A percentile compares a stretch with the other conserved stretches of the same genome.
These are phyloP conservation scores for Exserohilum turcica DNA, from an alignment of 2,329 filamentous ascomycete species.

Conservation along the genomic window DNA sequence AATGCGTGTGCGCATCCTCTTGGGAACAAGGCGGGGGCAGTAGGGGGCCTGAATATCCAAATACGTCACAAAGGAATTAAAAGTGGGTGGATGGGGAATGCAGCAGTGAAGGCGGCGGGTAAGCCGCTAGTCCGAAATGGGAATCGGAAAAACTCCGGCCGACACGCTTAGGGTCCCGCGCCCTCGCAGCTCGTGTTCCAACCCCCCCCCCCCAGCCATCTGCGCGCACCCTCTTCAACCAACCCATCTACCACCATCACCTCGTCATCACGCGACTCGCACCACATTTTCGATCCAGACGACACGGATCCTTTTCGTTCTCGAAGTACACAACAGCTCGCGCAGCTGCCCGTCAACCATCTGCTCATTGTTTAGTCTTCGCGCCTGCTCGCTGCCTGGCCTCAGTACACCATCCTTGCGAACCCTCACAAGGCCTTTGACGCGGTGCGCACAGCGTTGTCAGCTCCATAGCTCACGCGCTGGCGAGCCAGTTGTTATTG, in stretches of 20 bases:
- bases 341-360: neutral
- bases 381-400: constrained; percentile 2
- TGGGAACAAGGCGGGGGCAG: too few species aligned
- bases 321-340: neutral
- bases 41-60: too few species aligned
- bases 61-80: too few species aligned
- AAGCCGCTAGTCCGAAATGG: too few species aligned
- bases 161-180: too few species aligned
- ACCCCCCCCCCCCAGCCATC: too few species aligned
- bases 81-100: too few species aligned
- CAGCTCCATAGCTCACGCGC: constrained; percentile 13
- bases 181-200: too few species aligned
- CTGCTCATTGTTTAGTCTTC: constrained; percentile 5
- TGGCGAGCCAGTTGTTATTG: constrained; percentile 11
- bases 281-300: neutral
- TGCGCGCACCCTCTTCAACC: too few species aligned
- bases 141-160: too few species aligned
- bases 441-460: constrained; percentile 9
- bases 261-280: neutral
- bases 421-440: constrained; percentile 20
- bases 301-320: neutral
- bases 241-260: neutral
- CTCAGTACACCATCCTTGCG: constrained; percentile 25
- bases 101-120: too few species aligned
- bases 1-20: too few species aligned